These are phyloP conservation scores for Zygoascus biomembranicola DNA, from an alignment of 805 yeast species.

Conservation along the genomic window DNA sequence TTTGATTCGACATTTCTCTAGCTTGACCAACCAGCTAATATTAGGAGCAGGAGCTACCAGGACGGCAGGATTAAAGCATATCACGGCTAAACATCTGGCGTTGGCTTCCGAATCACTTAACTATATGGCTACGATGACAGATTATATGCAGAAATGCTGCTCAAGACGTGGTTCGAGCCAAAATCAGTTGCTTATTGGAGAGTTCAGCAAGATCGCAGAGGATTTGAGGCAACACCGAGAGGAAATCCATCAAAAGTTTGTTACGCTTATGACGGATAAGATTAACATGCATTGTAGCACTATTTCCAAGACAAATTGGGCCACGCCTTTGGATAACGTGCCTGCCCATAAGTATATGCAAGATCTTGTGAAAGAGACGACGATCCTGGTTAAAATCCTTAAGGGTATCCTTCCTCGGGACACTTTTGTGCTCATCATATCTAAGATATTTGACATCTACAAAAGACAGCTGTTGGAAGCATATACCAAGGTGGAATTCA, in stretches of 20 bases:
- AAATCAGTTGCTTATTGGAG: conserved; percentile 18
- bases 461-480: conserved; percentile 46
- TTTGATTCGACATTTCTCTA: conserved; percentile 43
- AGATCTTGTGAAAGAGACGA: conserved; percentile 54
- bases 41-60: conserved; percentile 69
- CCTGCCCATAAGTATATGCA: conserved; percentile 59
- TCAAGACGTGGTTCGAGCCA: conserved; percentile 14
- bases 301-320: conserved; percentile 43
- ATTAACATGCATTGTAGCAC: conserved; percentile 43
- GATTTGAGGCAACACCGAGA: conserved; percentile 51
- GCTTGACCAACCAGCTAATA: conserved; percentile 50
- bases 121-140: conserved; percentile 34
- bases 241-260: conserved; percentile 54
- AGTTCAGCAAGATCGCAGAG: conserved; percentile 34
- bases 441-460: conserved; percentile 41
- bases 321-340: conserved; percentile 30
- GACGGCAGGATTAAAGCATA: conserved; percentile 65
- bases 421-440: conserved; percentile 32
- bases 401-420: conserved; percentile 47
- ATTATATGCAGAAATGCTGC: conserved; percentile 28
- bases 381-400: conserved; percentile 54
- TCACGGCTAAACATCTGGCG: conserved; percentile 64
- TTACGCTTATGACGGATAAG: conserved; percentile 65
- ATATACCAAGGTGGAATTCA: conserved; percentile 36
- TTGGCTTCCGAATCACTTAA: conserved; percentile 59